Evolutionary conservation across 441 rosid species (phyloP), one percentile per base, ranked within the genome.

Genomic region (Caryocar brasiliense): DNA sequence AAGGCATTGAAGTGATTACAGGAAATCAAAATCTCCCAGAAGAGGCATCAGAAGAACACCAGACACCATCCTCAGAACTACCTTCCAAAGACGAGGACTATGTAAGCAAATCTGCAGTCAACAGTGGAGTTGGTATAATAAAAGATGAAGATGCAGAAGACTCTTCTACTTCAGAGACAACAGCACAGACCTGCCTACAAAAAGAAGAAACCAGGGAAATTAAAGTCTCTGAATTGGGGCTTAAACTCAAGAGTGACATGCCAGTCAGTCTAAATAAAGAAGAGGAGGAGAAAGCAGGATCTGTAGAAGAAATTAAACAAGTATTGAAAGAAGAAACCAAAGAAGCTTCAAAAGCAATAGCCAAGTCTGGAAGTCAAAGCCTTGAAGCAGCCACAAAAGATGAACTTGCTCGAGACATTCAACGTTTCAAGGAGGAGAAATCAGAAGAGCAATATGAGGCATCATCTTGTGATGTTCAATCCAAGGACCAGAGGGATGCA

Each of bases 21-120:
- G 64, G 49, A 50, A 21, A 37, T 35, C 56, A 65, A 45, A 49
- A 22, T 51, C 35, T 27, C 44, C 42, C 25, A 7, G 69, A 67
- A 54, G 65, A 67, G 42, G 41, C 43, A 60, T 19, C 67, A 52
- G 49, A 66, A 17, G 69, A 64, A 55, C 24, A 59, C 19, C 49
- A 48, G 32, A 53, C 33, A 49, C 33, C 64, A 56, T 38, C 59
- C 42, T 27, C 47, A 13, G 56, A 48, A 44, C 33, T 64, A 21
- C 52, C 62, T 57, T 30, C 59, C 23, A 39, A 67, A 59, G 59
- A 67, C 55, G 66, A 57, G n/a, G 52, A 40, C 15, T 54, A 37
- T 37, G 59, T 25, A 58, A 61, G 57, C 39, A 43, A 41, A 47
- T 55, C 56, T 32, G 14, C 51, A 22, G 58, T 42, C 26, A 70